Base-by-base conservation (phyloP, 2,329 filamentous ascomycete genomes). In the Hymenoscyphus repandus region DNA sequence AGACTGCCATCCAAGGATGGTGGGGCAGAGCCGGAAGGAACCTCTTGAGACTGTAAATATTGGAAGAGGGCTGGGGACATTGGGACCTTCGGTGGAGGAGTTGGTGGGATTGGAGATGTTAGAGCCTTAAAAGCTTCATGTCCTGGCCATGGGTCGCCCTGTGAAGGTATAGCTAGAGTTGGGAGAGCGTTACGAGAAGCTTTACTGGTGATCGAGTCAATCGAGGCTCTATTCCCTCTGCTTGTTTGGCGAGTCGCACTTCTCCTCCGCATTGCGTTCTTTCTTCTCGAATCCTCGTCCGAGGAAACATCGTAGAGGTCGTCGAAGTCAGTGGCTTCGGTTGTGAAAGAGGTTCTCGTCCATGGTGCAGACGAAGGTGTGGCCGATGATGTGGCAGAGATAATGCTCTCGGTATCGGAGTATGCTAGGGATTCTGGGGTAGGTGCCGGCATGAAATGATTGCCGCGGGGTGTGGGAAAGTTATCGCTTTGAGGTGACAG, bases 1-100 rank as follows among this genome's bases (percentile, higher is more conserved):
- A 93, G 72, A 69, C 90, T 96, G 18, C 90, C 91, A 70, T 96
- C 91, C 3, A 68, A 54, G 4, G 92, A 96, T 3, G 92, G 92
- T 4, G 91, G 86, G 5, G 88, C 86, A 49, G 89, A 91, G 30
- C 83, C 79, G 33, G 82, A 84, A 1, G 90, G 90, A 3, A 92
- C 76, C 43, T 82, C 78, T 18, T 83, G 77, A 53, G 82, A 80
- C 58, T 82, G 79, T 45, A 96, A 82, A 63, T 88, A 84, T 10
- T 82, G 83, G 59, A 92, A 75, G 50, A 86, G 81, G 15, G 82
- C 82, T 3, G 88, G 87, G 4, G 88, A 91, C 70, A 95, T 86
- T 50, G 85, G 79, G 18, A 93, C 80, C 59, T 83, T 77, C 34
- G 81, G 75, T 2, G 83, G 79, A 13, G 84, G 83, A 2, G 83